Evolutionary conservation across 208 protist species (phyloP).

Genomic region (Leishmania martiniquensis): DNA sequence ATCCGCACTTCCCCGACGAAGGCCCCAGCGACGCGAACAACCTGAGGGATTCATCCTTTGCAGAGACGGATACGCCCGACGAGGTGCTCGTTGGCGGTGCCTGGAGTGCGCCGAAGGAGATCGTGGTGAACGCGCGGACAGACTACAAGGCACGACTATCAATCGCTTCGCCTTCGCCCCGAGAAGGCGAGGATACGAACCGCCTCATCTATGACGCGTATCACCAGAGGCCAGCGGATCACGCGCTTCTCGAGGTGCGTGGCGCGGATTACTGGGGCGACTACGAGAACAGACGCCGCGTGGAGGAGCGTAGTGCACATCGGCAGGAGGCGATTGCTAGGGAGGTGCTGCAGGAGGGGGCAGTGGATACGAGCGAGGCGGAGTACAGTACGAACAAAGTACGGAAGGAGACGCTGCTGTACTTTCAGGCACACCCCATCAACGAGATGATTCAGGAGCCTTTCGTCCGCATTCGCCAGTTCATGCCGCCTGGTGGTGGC

Average conservation of each 20-base stretch:
- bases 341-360: constrained; percentile 69
- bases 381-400: constrained; percentile 70
- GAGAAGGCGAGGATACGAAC: constrained; percentile 24
- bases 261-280: constrained; percentile 79
- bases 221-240: constrained; percentile 59
- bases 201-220: constrained; percentile 68
- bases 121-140: constrained; percentile 44
- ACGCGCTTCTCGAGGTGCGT: constrained; percentile 47
- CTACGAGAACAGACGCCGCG: constrained; percentile 36
- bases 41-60: not conserved
- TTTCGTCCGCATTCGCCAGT: constrained; percentile 78
- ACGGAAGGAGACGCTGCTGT: constrained; percentile 81
- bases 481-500: constrained; percentile 43
- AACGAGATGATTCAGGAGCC: constrained; percentile 92
- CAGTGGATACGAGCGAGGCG: constrained; percentile 75
- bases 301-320: constrained; percentile 50
- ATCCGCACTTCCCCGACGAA: constrained; percentile 66
- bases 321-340: constrained; percentile 42
- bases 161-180: not conserved
- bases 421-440: constrained; percentile 85
- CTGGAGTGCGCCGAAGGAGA: constrained; percentile 6
- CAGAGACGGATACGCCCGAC: not conserved
- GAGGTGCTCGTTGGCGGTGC: not conserved
- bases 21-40: not conserved
- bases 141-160: constrained; percentile 46